Conservation (phyloP, 1,284 basidiomycete species). For the Trichosporon sp. region DNA sequence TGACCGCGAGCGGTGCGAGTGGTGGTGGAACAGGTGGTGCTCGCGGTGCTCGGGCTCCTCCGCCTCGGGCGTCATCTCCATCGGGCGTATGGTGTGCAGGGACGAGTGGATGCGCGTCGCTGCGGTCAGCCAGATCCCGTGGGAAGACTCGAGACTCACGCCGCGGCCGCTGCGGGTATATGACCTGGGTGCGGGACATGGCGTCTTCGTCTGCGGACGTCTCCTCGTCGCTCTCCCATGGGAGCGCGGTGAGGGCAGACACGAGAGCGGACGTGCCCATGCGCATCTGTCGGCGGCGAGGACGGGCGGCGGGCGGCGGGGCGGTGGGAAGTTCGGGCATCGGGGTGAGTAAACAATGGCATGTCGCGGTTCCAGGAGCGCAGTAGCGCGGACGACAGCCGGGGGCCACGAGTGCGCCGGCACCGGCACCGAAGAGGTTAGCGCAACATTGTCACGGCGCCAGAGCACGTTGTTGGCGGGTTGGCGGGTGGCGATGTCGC, state of each 20-base stretch:
- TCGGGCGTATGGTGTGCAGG: slow-evolving; percentile 42
- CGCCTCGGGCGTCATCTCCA: slow-evolving; percentile 11
- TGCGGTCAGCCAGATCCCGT: not conserved
- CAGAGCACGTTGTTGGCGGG: not conserved
- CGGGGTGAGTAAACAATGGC: not conserved
- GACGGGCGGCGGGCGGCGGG: no score
- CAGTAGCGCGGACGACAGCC: not conserved
- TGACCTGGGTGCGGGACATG: not conserved
- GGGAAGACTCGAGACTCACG: slow-evolving; percentile 12
- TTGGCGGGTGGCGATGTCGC: not conserved
- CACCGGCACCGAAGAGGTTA: not conserved
- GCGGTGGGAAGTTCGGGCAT: not conserved
- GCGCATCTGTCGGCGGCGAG: slow-evolving; percentile 28
- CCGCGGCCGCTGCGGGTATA: slow-evolving; percentile 21
- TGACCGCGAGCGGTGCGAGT: not conserved
- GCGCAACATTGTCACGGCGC: not conserved
- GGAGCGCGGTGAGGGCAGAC: slow-evolving; percentile 42
- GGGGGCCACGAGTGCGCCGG: not conserved
- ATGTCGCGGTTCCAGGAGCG: not conserved
- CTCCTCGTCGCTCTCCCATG: slow-evolving; percentile 35
- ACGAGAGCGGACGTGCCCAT: slow-evolving; percentile 47
- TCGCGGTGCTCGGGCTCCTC: not conserved
- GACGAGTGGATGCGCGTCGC: slow-evolving; percentile 38
- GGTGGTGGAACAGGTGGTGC: not conserved
- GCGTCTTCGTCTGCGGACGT: slow-evolving; percentile 18